Percentiles rank a stretch among this genome's conserved stretches.
Conservation (phyloP, 164 flowering plant genomes). For the Echeveria elegans region DNA sequence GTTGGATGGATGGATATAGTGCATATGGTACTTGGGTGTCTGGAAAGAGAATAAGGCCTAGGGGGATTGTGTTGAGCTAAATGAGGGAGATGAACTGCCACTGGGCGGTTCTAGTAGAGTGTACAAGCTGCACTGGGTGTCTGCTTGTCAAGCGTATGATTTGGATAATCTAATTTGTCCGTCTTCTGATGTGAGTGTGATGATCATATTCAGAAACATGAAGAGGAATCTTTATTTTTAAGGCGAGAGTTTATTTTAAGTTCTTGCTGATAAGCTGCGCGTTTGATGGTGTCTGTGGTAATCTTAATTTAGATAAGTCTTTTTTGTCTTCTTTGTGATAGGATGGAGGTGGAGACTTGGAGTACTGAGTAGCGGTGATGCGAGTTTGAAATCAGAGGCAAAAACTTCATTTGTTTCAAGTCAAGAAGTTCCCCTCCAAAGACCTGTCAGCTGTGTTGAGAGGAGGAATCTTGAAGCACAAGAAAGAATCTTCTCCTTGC, state of each 20-base stretch:
- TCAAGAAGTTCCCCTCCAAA: background rate
- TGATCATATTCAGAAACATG: slow-evolving; percentile 8
- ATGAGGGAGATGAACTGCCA: slow-evolving; percentile 63
- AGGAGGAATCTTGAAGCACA: background rate
- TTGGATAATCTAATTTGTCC: slow-evolving; percentile 35
- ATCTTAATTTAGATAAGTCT: no score
- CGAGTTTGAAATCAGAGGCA: background rate
- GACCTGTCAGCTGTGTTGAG: background rate
- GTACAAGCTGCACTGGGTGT: slow-evolving; percentile 77
- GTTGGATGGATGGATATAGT: slow-evolving; percentile 27
- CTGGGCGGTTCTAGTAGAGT: slow-evolving; percentile 77
- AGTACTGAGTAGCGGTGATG: background rate
- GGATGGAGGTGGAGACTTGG: background rate
- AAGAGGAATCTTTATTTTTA: background rate
- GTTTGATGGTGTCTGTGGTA: background rate
- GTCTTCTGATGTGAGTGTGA: slow-evolving; percentile 12
- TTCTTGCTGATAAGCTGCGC: background rate
- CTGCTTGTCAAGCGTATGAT: slow-evolving; percentile 53
- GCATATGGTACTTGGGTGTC: slow-evolving; percentile 92
- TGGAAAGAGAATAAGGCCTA: slow-evolving; percentile 53
- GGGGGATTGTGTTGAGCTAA: slow-evolving; percentile 37
- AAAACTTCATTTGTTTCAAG: background rate
- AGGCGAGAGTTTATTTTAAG: background rate
- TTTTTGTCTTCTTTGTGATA: background rate
- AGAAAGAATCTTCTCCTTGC: background rate